A percentile compares a stretch with the other conserved stretches of the same genome.
phyloP scores from a whole-genome alignment of 2,329 filamentous ascomycete genomes.

The Exophiala sp. region DNA sequence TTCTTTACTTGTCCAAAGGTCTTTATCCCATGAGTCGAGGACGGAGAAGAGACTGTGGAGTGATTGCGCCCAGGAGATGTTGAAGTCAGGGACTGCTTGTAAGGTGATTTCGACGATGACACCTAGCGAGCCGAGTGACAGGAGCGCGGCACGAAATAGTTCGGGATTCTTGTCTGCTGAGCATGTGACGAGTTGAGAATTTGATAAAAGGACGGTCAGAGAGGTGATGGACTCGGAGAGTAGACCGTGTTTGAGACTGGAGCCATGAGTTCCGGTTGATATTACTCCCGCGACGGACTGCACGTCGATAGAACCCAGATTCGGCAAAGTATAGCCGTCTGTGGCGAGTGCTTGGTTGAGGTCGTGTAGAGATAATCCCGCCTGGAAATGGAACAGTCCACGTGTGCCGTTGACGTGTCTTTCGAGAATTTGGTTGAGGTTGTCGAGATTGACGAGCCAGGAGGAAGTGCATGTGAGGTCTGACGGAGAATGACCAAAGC shows the following conservation, averaged over 20 bases:
- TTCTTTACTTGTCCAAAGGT: slow-evolving; percentile 78
- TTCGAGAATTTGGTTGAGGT: slow-evolving; percentile 65
- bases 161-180: slow-evolving; percentile 64
- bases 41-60: slow-evolving; percentile 68
- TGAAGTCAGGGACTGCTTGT: slow-evolving; percentile 73
- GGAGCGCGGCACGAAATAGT: slow-evolving; percentile 81
- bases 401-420: slow-evolving; percentile 61
- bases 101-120: slow-evolving; percentile 89
- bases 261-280: slow-evolving; percentile 89
- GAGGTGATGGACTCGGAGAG: slow-evolving; percentile 73
- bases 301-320: slow-evolving; percentile 89
- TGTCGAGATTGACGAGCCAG: slow-evolving; percentile 92
- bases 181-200: slow-evolving; percentile 71
- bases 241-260: slow-evolving; percentile 76
- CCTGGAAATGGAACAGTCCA: slow-evolving; percentile 71
- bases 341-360: slow-evolving; percentile 71
- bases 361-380: slow-evolving; percentile 77
- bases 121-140: slow-evolving; percentile 84
- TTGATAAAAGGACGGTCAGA: slow-evolving; percentile 76
- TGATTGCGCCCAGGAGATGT: slow-evolving; percentile 81
- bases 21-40: slow-evolving; percentile 66
- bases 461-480: slow-evolving; percentile 88
- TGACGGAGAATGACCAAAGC: slow-evolving; percentile 87
- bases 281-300: slow-evolving; percentile 93
- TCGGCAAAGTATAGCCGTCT: slow-evolving; percentile 79